Evolutionary conservation across 345 rosid species (phyloP).

Genomic region (Eucalyptus erythrocorys): DNA sequence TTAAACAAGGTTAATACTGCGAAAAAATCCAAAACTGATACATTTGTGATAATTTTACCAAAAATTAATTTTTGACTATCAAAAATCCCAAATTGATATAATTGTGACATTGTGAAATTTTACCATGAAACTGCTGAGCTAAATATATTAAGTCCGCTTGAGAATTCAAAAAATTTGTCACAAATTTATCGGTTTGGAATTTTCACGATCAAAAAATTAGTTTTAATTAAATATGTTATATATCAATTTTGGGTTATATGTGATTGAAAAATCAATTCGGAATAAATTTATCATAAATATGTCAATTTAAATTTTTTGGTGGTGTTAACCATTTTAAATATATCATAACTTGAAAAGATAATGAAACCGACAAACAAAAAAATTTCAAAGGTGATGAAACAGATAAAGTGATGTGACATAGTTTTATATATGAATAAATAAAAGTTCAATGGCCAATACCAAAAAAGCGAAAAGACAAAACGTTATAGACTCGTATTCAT

Average conservation of each 20-base stretch:
- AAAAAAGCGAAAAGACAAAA: background rate
- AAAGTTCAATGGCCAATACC: background rate
- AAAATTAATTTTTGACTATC: no score
- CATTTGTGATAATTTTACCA: no score
- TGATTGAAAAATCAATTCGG: background rate
- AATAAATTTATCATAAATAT: no score
- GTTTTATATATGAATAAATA: background rate
- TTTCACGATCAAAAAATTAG: no score
- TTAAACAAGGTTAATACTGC: background rate
- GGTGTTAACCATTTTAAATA: no score
- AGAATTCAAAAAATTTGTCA: no score
- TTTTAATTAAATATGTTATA: no score
- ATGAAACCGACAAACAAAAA: background rate
- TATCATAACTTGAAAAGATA: background rate
- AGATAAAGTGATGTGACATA: background rate
- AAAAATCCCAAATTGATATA: background rate
- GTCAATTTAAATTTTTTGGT: no score
- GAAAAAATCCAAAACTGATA: no score
- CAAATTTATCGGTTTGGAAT: accelerated
- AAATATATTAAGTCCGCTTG: no score
- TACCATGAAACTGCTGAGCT: background rate
- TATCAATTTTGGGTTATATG: background rate
- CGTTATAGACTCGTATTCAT: background rate
- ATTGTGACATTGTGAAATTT: no score
- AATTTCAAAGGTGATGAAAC: background rate